Evolutionary conservation across 1,284 basidiomycete genomes (phyloP), one percentile per base, ranked within the genome.

Genomic region (Cystobasidium pallidum): DNA sequence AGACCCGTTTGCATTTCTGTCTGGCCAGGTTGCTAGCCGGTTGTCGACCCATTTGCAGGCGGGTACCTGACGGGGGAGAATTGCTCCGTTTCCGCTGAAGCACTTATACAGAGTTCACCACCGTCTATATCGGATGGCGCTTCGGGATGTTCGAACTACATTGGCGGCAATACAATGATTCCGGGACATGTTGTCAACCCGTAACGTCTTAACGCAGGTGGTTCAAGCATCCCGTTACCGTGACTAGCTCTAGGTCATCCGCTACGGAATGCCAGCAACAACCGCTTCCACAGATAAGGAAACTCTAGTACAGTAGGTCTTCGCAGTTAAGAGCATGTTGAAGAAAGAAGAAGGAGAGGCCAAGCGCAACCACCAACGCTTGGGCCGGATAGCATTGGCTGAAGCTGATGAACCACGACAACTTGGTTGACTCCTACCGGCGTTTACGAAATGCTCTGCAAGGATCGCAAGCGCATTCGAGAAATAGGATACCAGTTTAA

Each of bases 1-100:
- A 13, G 67, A 70, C 41, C 54, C 67, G 24, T 45, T 70, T n/a
- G 43, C 52, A 24, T 70, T 70, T 52, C 43, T 70, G 21, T 70
- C 51, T n/a, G 32, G 47, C 39, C 67, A 70, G 43, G 58, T 70
- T 21, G 28, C 62, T 1, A 70, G 21, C 11, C 67, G 47, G 55
- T 70, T 21, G 67, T 62, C 28, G 61, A 70, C 58, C 58, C 62
- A 1, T 58, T 58, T 32, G 67, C 61, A 28, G 36, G 39, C 30
- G 67, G 67, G n/a, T 49, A 70, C 45, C 47, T 70, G 24, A 36
- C 32, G 2, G 57, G 51, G 58, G 26, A 47, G 26, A 62, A 59
- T 49, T 70, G 62, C 45, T 57, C 67, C 10, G 32, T 43, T 6
- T 52, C 62, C 30, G 67, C 57, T 24, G 67, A 30, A 34, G 67